These are phyloP conservation scores for Mallotus japonicus DNA, from an alignment of 441 rosid genomes.

Conservation along the genomic window DNA sequence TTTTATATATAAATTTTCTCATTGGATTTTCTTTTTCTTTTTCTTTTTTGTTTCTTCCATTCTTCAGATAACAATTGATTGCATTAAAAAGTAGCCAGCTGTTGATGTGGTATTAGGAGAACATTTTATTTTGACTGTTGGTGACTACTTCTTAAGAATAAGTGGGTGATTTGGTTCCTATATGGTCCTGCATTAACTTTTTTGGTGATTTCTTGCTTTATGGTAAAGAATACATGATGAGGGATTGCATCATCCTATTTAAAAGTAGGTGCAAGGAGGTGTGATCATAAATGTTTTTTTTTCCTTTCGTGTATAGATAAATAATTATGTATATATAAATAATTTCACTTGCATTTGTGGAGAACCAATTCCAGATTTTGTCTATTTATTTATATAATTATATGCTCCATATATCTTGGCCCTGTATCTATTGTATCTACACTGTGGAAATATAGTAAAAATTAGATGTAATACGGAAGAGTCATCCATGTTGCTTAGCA, in stretches of 20 bases:
- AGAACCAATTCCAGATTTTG: not conserved
- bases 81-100: slow-evolving; percentile 60
- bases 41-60: not conserved
- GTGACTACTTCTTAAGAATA: slow-evolving; percentile 42
- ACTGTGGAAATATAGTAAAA: no score
- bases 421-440: no score
- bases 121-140: slow-evolving; percentile 58
- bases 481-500: no score
- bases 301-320: not conserved
- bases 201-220: no score
- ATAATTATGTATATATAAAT: not conserved
- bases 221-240: not conserved
- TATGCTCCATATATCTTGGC: no score
- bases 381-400: no score
- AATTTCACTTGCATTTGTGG: not conserved
- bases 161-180: slow-evolving; percentile 12
- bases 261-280: not conserved
- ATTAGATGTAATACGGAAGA: no score
- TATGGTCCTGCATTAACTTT: not conserved
- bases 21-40: not conserved
- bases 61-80: slow-evolving; percentile 54
- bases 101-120: slow-evolving; percentile 52
- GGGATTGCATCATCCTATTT: not conserved
- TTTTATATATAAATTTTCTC: not conserved
- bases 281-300: not conserved